These are phyloP conservation scores for Colletotrichum salicis DNA, from an alignment of 2,329 filamentous ascomycete genomes.

Conservation along the genomic window DNA sequence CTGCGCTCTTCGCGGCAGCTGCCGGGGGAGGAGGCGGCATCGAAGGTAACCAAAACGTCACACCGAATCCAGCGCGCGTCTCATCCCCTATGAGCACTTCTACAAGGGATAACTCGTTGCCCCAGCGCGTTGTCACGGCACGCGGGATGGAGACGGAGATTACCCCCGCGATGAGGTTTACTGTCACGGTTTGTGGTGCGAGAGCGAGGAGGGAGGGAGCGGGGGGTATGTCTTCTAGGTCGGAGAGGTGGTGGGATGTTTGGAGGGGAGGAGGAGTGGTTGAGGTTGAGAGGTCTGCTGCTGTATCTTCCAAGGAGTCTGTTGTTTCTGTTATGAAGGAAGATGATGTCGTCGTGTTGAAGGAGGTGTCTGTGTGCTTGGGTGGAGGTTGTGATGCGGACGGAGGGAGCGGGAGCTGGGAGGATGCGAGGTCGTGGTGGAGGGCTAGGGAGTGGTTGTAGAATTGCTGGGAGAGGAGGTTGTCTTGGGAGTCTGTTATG, in stretches of 20 bases:
- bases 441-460: slow-evolving; percentile 81
- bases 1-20: slow-evolving; percentile 39
- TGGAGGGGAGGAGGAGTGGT: slow-evolving; percentile 39
- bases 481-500: slow-evolving; percentile 9
- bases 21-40: slow-evolving; percentile 31
- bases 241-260: slow-evolving; percentile 60
- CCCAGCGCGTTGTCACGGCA: slow-evolving; percentile 74
- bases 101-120: slow-evolving; percentile 71
- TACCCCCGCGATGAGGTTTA: slow-evolving; percentile 83
- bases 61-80: slow-evolving; percentile 79
- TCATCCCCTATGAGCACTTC: slow-evolving; percentile 88
- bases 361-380: not conserved
- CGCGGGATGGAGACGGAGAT: slow-evolving; percentile 77
- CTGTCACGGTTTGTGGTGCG: slow-evolving; percentile 81
- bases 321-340: slow-evolving; percentile 51
- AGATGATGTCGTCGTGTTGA: slow-evolving; percentile 39
- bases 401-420: slow-evolving; percentile 56
- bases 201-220: slow-evolving; percentile 74
- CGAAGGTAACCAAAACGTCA: slow-evolving; percentile 82
- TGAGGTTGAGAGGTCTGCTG: not conserved
- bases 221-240: slow-evolving; percentile 77
- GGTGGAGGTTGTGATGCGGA: not conserved
- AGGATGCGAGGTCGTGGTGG: slow-evolving; percentile 73
- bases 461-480: slow-evolving; percentile 67
- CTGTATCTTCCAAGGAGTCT: slow-evolving; percentile 41